phyloP scores from a whole-genome alignment of 2,329 filamentous ascomycete species.

The Monosporascus sp. region DNA sequence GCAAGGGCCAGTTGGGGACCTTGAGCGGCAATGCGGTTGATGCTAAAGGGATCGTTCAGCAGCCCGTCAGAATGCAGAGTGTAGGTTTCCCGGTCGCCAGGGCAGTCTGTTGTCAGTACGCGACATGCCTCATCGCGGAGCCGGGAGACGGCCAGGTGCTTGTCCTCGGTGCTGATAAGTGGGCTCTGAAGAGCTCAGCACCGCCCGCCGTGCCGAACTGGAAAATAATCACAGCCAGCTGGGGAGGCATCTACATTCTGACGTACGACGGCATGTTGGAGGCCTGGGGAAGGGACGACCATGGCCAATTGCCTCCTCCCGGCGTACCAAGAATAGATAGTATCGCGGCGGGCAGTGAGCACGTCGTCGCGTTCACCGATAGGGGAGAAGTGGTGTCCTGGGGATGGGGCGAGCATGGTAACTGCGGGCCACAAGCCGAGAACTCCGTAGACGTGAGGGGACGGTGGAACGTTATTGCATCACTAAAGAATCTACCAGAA shows the following conservation, averaged over 20 bases:
- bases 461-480: constrained; percentile 61
- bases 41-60: constrained; percentile 41
- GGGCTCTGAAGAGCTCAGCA: constrained; percentile 53
- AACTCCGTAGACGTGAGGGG: constrained; percentile 59
- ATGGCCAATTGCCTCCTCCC: constrained; percentile 69
- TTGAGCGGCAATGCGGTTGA: constrained; percentile 7
- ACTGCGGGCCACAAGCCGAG: constrained; percentile 70
- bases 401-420: constrained; percentile 98
- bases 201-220: constrained; percentile 51
- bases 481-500: constrained; percentile 47
- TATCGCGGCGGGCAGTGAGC: constrained; percentile 86
- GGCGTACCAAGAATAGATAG: constrained; percentile 52
- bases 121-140: constrained; percentile 66
- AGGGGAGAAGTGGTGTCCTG: constrained; percentile 69
- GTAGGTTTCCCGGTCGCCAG: constrained; percentile 57
- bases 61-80: constrained; percentile 55
- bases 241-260: constrained; percentile 76
- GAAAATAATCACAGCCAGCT: constrained; percentile 69
- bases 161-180: constrained; percentile 73
- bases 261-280: constrained; percentile 52
- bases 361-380: constrained; percentile 67
- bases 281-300: constrained; percentile 81
- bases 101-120: constrained; percentile 77
- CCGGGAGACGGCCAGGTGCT: constrained; percentile 52
- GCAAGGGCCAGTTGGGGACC: constrained; percentile 77